Evolutionary conservation across 177 flowering plant species (phyloP).

Genomic region (Vitis hybrid): DNA sequence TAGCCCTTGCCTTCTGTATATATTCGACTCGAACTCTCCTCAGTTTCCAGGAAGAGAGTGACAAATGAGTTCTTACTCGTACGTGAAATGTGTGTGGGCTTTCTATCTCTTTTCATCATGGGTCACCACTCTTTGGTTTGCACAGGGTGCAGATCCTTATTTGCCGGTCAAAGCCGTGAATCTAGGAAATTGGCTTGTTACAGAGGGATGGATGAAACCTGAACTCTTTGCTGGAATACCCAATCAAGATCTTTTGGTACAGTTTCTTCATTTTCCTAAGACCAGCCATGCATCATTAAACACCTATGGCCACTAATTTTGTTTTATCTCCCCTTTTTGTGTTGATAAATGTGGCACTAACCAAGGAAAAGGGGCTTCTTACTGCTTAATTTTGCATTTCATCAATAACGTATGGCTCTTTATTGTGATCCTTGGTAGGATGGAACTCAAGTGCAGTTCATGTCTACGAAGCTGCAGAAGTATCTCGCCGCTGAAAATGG

Average conservation of each 20-base stretch:
- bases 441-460: conserved; percentile 29
- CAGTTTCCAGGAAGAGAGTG: background rate
- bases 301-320: background rate
- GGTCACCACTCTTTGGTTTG: background rate
- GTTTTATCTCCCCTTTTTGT: background rate
- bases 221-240: conserved; percentile 28
- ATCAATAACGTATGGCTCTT: no score
- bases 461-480: conserved; percentile 20
- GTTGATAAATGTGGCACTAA: no score
- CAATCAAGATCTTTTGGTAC: conserved; percentile 29
- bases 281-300: no score
- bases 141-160: background rate
- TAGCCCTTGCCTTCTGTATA: no score
- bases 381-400: no score
- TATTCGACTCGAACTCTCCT: no score
- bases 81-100: background rate
- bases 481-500: conserved; percentile 23
- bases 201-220: conserved; percentile 30
- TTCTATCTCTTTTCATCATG: conserved; percentile 1
- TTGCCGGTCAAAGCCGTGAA: conserved; percentile 26
- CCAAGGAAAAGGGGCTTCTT: no score
- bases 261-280: background rate
- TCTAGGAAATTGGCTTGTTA: conserved; percentile 35
- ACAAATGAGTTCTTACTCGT: conserved; percentile 2
- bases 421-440: conserved; percentile 12